phyloP scores from a whole-genome alignment of 177 flowering plant species.

The Vitis hybrid region DNA sequence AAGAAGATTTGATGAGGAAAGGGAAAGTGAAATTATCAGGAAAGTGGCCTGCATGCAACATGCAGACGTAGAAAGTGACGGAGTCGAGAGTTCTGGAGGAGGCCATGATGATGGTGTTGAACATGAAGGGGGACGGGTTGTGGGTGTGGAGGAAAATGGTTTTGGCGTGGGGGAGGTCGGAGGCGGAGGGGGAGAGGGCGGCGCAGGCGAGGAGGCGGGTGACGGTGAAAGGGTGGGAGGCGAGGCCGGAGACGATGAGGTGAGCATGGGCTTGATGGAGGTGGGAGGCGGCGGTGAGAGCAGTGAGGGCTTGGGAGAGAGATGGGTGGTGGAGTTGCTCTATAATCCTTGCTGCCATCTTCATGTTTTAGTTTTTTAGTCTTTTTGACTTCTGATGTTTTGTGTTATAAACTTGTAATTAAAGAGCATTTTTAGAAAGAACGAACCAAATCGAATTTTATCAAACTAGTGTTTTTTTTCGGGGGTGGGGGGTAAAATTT shows the following conservation, averaged over 20 bases:
- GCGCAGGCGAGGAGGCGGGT: conserved; percentile 26
- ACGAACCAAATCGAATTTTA: no score
- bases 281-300: conserved; percentile 22
- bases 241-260: conserved; percentile 19
- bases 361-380: no score
- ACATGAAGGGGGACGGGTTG: conserved; percentile 21
- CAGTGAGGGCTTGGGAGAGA: conserved; percentile 21
- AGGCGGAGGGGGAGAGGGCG: conserved; percentile 18
- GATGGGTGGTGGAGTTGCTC: conserved; percentile 22
- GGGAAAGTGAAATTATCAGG: conserved; percentile 32
- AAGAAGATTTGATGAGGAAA: conserved; percentile 22
- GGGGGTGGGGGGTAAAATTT: no score
- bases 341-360: not conserved
- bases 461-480: no score
- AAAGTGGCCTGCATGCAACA: conserved; percentile 3
- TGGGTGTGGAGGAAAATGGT: conserved; percentile 18
- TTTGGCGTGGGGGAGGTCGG: conserved; percentile 17
- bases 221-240: conserved; percentile 14
- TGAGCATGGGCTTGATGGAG: conserved; percentile 26
- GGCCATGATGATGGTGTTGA: conserved; percentile 30
- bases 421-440: no score
- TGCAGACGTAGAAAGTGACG: conserved; percentile 9
- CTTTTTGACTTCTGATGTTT: no score
- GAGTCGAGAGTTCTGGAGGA: conserved; percentile 21
- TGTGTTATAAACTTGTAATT: no score